Conservation (phyloP, 768 basidiomycete genomes). For the Lactarius indigo region DNA sequence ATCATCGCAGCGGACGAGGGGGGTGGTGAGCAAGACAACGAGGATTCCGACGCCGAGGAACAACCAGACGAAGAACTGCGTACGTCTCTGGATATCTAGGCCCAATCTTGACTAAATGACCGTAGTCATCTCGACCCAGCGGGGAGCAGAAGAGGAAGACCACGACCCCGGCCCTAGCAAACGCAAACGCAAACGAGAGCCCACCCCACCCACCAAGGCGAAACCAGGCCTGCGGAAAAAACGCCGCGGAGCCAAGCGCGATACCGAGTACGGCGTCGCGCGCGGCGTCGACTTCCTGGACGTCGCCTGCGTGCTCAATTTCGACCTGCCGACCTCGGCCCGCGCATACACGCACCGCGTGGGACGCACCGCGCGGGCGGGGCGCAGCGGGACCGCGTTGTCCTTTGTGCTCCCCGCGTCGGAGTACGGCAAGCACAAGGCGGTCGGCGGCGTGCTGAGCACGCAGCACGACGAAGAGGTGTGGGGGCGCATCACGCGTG, state of each 20-base stretch:
- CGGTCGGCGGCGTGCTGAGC: constrained; percentile 63
- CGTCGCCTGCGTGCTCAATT: constrained; percentile 96
- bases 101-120: not conserved
- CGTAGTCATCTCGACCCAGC: constrained; percentile 57
- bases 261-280: constrained; percentile 89
- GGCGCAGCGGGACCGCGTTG: constrained; percentile 86
- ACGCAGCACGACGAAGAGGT: constrained; percentile 73
- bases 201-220: constrained; percentile 36
- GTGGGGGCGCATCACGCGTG: constrained; percentile 71
- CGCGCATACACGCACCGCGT: constrained; percentile 93
- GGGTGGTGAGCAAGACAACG: constrained; percentile 49
- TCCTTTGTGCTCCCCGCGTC: constrained; percentile 77
- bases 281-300: constrained; percentile 97
- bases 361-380: constrained; percentile 94
- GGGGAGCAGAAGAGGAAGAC: constrained; percentile 29
- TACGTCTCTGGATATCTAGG: constrained; percentile 28
- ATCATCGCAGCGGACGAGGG: constrained; percentile 97
- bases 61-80: constrained; percentile 37
- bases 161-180: constrained; percentile 2
- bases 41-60: constrained; percentile 43
- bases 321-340: constrained; percentile 88
- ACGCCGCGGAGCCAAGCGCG: constrained; percentile 44
- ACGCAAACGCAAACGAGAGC: constrained; percentile 61
- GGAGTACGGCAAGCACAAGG: constrained; percentile 71
- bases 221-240: constrained; percentile 42